Evolutionary conservation across 2,329 filamentous ascomycete genomes (phyloP).

Genomic region (Ilyonectria mors-panacis): DNA sequence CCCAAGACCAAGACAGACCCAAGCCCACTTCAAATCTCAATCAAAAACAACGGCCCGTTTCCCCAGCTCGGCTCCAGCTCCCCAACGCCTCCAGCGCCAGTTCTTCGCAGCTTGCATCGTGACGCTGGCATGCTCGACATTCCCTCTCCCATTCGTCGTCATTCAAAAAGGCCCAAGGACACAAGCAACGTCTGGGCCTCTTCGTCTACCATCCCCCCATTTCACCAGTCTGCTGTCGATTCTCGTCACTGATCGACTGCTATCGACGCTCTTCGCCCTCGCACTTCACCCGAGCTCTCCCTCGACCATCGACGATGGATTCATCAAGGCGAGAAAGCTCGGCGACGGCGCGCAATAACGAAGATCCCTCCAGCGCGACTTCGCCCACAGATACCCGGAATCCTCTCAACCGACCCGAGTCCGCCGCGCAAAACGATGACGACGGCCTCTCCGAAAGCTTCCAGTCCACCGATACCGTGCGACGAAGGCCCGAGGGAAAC

Average conservation of each 20-base stretch:
- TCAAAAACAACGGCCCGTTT: conserved; percentile 24
- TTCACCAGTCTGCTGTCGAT: conserved; percentile 15
- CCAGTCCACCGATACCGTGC: conserved; percentile 73
- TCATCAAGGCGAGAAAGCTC: conserved; percentile 53
- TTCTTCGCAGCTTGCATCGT: conserved; percentile 34
- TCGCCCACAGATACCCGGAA: conserved; percentile 67
- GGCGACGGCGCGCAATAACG: conserved; percentile 55
- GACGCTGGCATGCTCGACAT: conserved; percentile 50
- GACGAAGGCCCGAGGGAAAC: conserved; percentile 67
- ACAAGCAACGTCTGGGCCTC: conserved; percentile 30
- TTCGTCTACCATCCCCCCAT: conserved; percentile 16
- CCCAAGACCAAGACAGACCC: not conserved
- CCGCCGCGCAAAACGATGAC: conserved; percentile 54
- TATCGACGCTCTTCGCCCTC: conserved; percentile 25
- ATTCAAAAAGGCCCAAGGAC: conserved; percentile 21
- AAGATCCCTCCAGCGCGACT: conserved; percentile 55
- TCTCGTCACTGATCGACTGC: conserved; percentile 20
- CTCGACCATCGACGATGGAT: conserved; percentile 59
- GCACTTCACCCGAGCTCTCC: conserved; percentile 19
- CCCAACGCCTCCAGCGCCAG: conserved; percentile 23
- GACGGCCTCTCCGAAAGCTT: conserved; percentile 68
- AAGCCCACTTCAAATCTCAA: conserved; percentile 12
- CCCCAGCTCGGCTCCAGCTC: conserved; percentile 12
- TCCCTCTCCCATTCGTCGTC: conserved; percentile 41
- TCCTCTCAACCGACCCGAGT: conserved; percentile 56